These are phyloP conservation scores for Stephania cephalantha DNA, from an alignment of 164 flowering plant species.

Conservation along the genomic window DNA sequence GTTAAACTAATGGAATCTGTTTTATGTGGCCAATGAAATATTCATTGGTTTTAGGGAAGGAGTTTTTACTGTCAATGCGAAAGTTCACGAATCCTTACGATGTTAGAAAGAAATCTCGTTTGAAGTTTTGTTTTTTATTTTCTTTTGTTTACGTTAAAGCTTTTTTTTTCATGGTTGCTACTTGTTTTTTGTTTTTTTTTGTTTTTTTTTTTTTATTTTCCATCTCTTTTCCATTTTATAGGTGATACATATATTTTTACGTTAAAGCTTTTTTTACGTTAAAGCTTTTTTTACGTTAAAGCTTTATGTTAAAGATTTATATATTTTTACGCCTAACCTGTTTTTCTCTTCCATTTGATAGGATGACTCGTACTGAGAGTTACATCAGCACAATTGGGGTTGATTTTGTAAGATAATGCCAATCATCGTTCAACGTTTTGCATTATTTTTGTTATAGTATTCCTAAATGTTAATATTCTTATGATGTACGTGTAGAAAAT, in stretches of 20 bases:
- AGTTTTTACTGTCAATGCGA: not conserved
- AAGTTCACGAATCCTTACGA: not conserved
- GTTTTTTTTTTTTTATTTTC: too few species aligned
- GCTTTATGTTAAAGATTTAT: too few species aligned
- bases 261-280: not conserved
- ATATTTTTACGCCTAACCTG: not conserved
- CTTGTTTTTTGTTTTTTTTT: too few species aligned
- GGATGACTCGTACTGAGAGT: slow-evolving; percentile 97
- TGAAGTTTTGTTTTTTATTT: not conserved
- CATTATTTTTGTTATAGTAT: not conserved
- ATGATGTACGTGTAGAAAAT: slow-evolving; percentile 35
- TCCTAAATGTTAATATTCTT: not conserved
- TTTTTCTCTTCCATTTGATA: slow-evolving; percentile 24
- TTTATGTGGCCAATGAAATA: not conserved
- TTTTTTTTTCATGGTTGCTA: too few species aligned
- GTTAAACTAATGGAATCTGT: not conserved
- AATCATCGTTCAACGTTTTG: not conserved
- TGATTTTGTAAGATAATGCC: slow-evolving; percentile 70
- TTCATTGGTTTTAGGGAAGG: not conserved
- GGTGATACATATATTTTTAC: not conserved
- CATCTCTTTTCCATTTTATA: too few species aligned
- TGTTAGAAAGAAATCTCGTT: not conserved
- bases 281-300: not conserved
- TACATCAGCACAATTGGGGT: slow-evolving; percentile 96
- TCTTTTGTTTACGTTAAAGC: too few species aligned